A percentile compares a stretch with the other conserved stretches of the same genome.
Conservation (phyloP, 1,139 yeast genomes). For the Geotrichum siamense region DNA sequence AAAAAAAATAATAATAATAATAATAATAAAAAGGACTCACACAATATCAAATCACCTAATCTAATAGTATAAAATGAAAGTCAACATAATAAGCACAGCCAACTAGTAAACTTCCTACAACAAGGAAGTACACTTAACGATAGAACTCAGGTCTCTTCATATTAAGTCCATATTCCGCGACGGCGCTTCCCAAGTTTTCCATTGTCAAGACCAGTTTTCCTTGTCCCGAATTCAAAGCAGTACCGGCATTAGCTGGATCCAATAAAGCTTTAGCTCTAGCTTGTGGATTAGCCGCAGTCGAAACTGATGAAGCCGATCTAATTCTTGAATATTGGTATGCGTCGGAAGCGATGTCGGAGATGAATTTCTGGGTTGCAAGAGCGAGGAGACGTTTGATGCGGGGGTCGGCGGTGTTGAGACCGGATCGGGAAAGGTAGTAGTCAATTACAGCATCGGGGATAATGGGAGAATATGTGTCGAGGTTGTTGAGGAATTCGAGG, state of each 20-base stretch:
- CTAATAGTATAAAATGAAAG: too few species aligned
- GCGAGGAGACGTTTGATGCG: slow-evolving; percentile 82
- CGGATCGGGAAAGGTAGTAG: slow-evolving; percentile 81
- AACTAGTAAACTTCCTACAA: too few species aligned
- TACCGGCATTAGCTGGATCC: slow-evolving; percentile 39
- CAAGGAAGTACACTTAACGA: slow-evolving; percentile 38
- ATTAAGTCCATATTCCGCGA: slow-evolving; percentile 88
- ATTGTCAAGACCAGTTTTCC: slow-evolving; percentile 77
- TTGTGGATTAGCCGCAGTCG: slow-evolving; percentile 79
- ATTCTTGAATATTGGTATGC: slow-evolving; percentile 94
- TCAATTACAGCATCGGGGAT: slow-evolving; percentile 98
- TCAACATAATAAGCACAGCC: too few species aligned
- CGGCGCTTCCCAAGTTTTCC: slow-evolving; percentile 82
- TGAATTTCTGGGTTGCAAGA: slow-evolving; percentile 90
- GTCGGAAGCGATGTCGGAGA: slow-evolving; percentile 90
- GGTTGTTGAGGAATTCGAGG: slow-evolving; percentile 73
- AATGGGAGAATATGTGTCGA: slow-evolving; percentile 93
- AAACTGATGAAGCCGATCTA: slow-evolving; percentile 74
- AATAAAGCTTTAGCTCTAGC: slow-evolving; percentile 72
- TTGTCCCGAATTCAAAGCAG: slow-evolving; percentile 18
- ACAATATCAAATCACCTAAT: too few species aligned
- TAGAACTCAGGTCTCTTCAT: slow-evolving; percentile 90
- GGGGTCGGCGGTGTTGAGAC: slow-evolving; percentile 73
- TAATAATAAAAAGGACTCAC: too few species aligned
- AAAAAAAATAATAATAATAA: too few species aligned